phyloP scores from a whole-genome alignment of 2,329 filamentous ascomycete species.

The Nemania serpens region DNA sequence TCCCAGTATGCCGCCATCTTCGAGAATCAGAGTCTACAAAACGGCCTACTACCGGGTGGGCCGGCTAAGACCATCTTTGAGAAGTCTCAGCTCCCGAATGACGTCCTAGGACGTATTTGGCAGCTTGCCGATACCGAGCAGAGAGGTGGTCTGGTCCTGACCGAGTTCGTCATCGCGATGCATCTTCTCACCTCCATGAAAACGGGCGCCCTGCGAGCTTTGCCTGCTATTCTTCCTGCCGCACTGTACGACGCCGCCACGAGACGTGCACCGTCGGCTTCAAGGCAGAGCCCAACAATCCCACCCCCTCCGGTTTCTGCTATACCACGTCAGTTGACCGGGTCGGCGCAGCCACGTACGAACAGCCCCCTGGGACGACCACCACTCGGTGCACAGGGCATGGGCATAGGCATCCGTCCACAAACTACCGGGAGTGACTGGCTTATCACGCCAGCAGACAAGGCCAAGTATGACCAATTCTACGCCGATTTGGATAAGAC shows the following conservation, averaged over 20 bases:
- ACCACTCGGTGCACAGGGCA: conserved; percentile 51
- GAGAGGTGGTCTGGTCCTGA: conserved; percentile 80
- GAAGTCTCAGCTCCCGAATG: conserved; percentile 86
- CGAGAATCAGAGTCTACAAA: conserved; percentile 81
- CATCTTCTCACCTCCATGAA: conserved; percentile 93
- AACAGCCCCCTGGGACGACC: conserved; percentile 61
- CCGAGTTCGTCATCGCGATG: conserved; percentile 98
- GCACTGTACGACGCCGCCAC: conserved; percentile 90
- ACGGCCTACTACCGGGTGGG: conserved; percentile 79
- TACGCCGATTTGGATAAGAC: conserved; percentile 83
- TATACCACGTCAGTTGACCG: conserved; percentile 83
- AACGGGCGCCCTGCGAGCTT: conserved; percentile 74
- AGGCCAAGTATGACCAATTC: conserved; percentile 83
- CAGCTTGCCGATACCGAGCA: conserved; percentile 92
- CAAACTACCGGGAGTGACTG: conserved; percentile 66
- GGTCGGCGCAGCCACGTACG: conserved; percentile 67
- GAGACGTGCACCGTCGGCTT: conserved; percentile 58
- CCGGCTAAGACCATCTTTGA: conserved; percentile 94
- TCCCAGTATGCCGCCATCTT: conserved; percentile 88
- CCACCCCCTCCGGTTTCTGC: conserved; percentile 63
- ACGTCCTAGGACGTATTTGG: conserved; percentile 94
- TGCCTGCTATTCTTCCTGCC: conserved; percentile 81
- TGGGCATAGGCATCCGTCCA: conserved; percentile 35
- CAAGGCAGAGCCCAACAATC: conserved; percentile 57
- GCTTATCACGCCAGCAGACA: conserved; percentile 82